Evolutionary conservation across 129 eudicot genomes (phyloP).

Genomic region (Silybum marianum): DNA sequence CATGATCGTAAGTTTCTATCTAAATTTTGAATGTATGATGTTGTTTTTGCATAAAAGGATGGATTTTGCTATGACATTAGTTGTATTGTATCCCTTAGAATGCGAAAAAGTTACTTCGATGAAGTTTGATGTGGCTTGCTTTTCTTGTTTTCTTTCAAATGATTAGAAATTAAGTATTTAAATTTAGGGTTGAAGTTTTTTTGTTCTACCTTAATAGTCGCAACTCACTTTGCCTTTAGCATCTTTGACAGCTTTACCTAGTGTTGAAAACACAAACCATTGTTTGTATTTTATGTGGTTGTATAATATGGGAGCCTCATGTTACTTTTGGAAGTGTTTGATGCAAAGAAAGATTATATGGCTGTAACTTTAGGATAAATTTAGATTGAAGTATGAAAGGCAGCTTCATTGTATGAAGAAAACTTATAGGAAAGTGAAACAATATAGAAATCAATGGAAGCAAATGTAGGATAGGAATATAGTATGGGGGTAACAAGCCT

Average conservation of each 20-base stretch:
- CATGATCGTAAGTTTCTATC: conserved; percentile 67
- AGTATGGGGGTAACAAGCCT: too few species aligned
- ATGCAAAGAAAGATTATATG: background rate
- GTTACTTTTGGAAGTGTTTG: conserved; percentile 8
- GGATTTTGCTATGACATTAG: background rate
- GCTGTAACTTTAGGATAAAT: background rate
- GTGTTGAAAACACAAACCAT: too few species aligned
- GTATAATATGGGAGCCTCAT: too few species aligned
- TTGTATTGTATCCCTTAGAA: background rate
- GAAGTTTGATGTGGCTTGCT: background rate
- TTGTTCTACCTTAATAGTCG: background rate
- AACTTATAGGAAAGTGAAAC: background rate
- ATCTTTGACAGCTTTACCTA: background rate
- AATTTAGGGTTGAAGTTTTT: conserved; percentile 9
- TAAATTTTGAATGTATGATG: background rate
- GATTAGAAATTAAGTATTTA: background rate
- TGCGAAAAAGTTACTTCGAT: background rate
- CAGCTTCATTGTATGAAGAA: background rate
- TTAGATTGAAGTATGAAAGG: background rate
- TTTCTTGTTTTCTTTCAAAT: background rate
- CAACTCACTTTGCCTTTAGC: background rate
- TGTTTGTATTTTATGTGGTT: too few species aligned
- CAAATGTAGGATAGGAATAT: background rate
- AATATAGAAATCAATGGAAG: background rate
- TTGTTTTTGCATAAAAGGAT: background rate